Base-by-base conservation (phyloP, 495 filamentous ascomycete species). In the Margaritispora aquatica region DNA sequence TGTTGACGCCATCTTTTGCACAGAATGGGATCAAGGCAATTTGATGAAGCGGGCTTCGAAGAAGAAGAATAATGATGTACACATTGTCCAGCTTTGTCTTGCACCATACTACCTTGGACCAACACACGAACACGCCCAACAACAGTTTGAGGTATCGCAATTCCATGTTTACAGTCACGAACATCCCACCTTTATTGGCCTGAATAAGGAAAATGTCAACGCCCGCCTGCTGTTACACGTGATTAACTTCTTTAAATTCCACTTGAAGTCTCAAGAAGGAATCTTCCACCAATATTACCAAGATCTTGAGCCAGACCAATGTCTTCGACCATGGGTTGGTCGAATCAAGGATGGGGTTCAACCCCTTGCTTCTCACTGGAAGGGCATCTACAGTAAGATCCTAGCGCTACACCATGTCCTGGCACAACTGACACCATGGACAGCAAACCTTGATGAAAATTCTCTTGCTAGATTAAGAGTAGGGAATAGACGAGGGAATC, bases 171-270 rank as follows among this genome's bases (percentile, higher is more conserved):
- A 69, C 41, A 34, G 27, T 34, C 27, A 26, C 13, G 13, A 17
- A 10, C 51, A 61, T 20, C 64, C 66, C 21, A 17, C 65, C 9
- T 66, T 69, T 31, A 24, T 50, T 19, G 66, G 64, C 0, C 46
- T 29, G 10, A 51, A 22, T 17, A 62, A 60, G 27, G 17, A 55
- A 10, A n/a, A 53, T 20, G 29, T 66, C 21, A 65, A 69, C 41
- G 26, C 56, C 2, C 52, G 48, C 9, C 58, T 57, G 57, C 51
- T 67, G 8, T 34, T 65, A 5, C 56, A 66, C 26, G 46, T 49
- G 7, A 49, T 63, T 21, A 69, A 69, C 27, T 65, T 65, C 62
- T 69, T 69, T 36, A 61, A 61, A 51, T 67, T 61, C 24, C 67
- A 69, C 27, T 41, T 69, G 19, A 65, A 58, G 19, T 23, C 53